Conservation (phyloP, 306 rosid genomes). For the Castanea crenata region DNA sequence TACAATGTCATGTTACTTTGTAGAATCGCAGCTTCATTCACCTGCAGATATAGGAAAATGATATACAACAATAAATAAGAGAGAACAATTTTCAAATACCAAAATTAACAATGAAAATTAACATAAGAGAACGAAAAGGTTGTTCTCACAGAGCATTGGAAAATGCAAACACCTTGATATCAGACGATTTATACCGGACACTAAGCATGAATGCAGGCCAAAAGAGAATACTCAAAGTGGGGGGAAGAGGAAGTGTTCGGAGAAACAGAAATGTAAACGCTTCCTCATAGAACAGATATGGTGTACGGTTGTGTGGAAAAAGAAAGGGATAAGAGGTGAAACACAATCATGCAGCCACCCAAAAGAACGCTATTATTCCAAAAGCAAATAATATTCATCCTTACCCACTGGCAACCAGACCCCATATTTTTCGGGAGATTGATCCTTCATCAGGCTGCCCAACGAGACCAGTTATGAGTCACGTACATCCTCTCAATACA, state of each 20-base stretch:
- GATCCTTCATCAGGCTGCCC: slow-evolving; percentile 46
- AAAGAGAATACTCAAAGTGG: neutral
- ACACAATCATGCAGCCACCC: neutral
- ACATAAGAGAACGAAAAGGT: too few species aligned
- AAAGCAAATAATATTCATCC: neutral
- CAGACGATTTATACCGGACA: neutral
- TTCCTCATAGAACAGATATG: neutral
- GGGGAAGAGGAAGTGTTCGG: too few species aligned
- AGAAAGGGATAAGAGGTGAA: neutral
- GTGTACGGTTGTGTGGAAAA: neutral
- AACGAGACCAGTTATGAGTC: slow-evolving; percentile 38
- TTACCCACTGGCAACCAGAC: slow-evolving; percentile 56
- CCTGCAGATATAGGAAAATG: slow-evolving; percentile 24
- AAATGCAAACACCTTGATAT: neutral
- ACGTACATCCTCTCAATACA: slow-evolving; percentile 36
- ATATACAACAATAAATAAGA: neutral
- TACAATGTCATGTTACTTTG: neutral
- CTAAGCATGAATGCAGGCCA: neutral
- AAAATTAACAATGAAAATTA: too few species aligned
- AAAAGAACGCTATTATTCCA: neutral
- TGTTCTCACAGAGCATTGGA: neutral
- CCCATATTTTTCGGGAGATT: slow-evolving; percentile 33
- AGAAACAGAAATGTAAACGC: neutral
- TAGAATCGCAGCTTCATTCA: slow-evolving; percentile 17
- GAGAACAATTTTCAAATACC: neutral